phyloP scores from a whole-genome alignment of 1,139 yeast species.

The Yamadazyma membranifaciens region DNA sequence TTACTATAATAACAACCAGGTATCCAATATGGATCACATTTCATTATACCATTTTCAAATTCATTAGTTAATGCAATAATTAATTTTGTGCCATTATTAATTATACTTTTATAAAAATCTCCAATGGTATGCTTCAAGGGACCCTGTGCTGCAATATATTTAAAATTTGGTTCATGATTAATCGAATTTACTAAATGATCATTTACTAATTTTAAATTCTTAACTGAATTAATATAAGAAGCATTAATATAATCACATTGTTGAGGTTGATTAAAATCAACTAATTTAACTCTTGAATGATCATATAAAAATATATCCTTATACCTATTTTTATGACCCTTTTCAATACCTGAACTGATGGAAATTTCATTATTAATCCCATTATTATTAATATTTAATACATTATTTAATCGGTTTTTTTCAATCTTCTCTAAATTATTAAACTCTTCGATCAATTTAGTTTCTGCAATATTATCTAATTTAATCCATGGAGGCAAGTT shows the following conservation, averaged over 20 bases:
- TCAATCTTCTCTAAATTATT: constrained; percentile 31
- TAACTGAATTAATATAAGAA: constrained; percentile 27
- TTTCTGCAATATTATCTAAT: constrained; percentile 9
- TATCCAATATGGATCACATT: constrained; percentile 58
- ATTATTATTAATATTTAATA: constrained; percentile 19
- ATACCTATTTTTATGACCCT: constrained; percentile 74
- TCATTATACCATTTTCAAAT: constrained; percentile 49
- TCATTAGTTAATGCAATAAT: constrained; percentile 53
- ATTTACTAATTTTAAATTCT: constrained; percentile 8
- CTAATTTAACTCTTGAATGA: constrained; percentile 66
- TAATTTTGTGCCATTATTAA: constrained; percentile 39
- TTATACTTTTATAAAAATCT: constrained; percentile 78
- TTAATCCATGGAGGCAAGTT: constrained; percentile 19
- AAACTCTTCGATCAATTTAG: constrained; percentile 18
- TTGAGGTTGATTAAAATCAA: constrained; percentile 17
- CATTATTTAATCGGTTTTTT: constrained; percentile 30
- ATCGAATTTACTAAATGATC: neutral
- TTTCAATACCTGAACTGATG: constrained; percentile 61
- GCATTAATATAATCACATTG: constrained; percentile 26
- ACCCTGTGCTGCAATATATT: constrained; percentile 83
- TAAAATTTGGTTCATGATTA: constrained; percentile 20
- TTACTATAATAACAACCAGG: constrained; percentile 45
- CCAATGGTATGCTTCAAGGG: constrained; percentile 74
- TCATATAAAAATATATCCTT: constrained; percentile 82
- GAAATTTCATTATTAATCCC: constrained; percentile 16